Conservation (phyloP, 2,329 filamentous ascomycete genomes). For the Lachnellula occidentalis region DNA sequence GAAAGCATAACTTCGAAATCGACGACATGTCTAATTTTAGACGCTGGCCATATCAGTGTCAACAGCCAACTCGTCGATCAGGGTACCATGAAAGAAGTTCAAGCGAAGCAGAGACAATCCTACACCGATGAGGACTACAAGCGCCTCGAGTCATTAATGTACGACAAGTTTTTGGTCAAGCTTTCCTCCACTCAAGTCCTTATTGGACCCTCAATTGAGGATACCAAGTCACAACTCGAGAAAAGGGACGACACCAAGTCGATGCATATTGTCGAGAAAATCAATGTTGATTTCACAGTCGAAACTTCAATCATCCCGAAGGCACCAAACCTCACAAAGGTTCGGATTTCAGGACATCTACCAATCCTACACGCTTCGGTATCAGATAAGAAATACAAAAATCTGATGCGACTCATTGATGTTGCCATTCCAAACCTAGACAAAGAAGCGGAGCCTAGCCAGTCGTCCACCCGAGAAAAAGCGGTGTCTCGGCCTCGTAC, state of each 20-base stretch:
- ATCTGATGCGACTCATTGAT: constrained; percentile 90
- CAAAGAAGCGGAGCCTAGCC: constrained; percentile 36
- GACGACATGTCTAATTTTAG: constrained; percentile 85
- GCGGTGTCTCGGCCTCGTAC: constrained; percentile 17
- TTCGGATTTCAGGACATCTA: constrained; percentile 85
- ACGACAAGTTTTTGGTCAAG: constrained; percentile 93
- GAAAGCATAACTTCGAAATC: constrained; percentile 80
- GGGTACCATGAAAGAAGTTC: constrained; percentile 81
- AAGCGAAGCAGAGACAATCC: constrained; percentile 80
- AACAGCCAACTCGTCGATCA: constrained; percentile 92
- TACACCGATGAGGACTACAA: constrained; percentile 88
- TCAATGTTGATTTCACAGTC: constrained; percentile 96
- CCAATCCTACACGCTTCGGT: constrained; percentile 87
- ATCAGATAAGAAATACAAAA: constrained; percentile 96
- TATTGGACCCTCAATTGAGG: constrained; percentile 88
- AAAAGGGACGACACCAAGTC: constrained; percentile 62
- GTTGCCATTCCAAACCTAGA: constrained; percentile 86
- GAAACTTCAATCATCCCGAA: constrained; percentile 97
- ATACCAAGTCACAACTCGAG: constrained; percentile 76
- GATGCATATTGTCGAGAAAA: constrained; percentile 89
- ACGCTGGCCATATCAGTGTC: constrained; percentile 93
- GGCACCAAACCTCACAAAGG: constrained; percentile 84
- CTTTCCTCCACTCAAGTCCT: constrained; percentile 91
- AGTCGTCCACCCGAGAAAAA: constrained; percentile 3
- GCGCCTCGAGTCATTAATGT: constrained; percentile 87